Conservation (phyloP, 495 filamentous ascomycete species). For the Neurospora sp. region DNA sequence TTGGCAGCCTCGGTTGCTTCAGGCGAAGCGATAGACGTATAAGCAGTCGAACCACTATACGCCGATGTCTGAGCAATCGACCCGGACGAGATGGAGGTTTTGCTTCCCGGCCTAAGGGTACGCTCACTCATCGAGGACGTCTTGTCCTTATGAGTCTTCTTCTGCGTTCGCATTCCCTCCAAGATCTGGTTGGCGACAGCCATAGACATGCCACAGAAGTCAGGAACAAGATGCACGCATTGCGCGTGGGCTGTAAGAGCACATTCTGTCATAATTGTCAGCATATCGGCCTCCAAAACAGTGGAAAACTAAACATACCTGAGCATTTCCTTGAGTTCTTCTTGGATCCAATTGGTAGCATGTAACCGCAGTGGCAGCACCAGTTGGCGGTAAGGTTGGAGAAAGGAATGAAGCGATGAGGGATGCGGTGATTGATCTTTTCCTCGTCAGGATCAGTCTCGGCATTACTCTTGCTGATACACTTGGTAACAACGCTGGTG, state of each 20-base stretch:
- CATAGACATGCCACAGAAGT: conserved; percentile 99
- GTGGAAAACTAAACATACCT: conserved; percentile 44
- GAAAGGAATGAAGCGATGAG: conserved; percentile 89
- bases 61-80: conserved; percentile 18
- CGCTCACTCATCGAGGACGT: conserved; percentile 48
- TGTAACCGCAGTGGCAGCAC: conserved; percentile 98
- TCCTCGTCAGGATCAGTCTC: conserved; percentile 97
- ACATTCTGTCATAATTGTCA: conserved; percentile 59
- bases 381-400: conserved; percentile 97
- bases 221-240: conserved; percentile 91
- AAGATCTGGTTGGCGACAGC: conserved; percentile 90
- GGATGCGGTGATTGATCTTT: conserved; percentile 98
- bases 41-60: conserved; percentile 17
- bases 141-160: conserved; percentile 42
- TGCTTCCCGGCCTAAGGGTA: conserved; percentile 51
- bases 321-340: conserved; percentile 88
- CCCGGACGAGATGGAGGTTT: conserved; percentile 20
- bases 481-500: conserved; percentile 95
- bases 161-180: conserved; percentile 51
- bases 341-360: conserved; percentile 81
- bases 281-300: not conserved
- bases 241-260: conserved; percentile 79
- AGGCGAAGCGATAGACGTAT: conserved; percentile 29
- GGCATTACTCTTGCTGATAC: conserved; percentile 98
- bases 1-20: conserved; percentile 43